Evolutionary conservation across 2,329 filamentous ascomycete species (phyloP).

Genomic region (Paecilomyces sp.): DNA sequence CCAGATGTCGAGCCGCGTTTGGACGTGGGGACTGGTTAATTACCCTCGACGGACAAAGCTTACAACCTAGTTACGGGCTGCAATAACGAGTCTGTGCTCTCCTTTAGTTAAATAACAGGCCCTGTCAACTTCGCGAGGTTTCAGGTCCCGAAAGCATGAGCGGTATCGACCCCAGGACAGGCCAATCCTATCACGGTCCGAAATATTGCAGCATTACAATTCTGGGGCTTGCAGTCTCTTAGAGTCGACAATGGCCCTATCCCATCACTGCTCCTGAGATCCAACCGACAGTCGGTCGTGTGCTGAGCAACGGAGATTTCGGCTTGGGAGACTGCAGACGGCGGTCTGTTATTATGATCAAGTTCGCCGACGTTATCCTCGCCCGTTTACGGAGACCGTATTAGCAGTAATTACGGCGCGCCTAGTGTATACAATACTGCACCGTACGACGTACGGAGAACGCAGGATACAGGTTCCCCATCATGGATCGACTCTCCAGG

Average conservation of each 20-base stretch:
- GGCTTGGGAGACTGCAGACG: background rate
- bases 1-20: background rate
- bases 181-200: background rate
- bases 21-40: background rate
- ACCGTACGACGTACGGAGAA: background rate
- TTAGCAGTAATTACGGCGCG: background rate
- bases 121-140: background rate
- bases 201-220: background rate
- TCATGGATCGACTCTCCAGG: background rate
- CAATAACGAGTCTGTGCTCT: background rate
- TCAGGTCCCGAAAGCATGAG: constrained; percentile 10
- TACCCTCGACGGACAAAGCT: background rate
- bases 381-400: background rate
- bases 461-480: background rate
- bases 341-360: constrained; percentile 1
- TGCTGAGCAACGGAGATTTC: background rate
- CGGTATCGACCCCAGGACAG: constrained; percentile 3
- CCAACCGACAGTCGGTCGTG: background rate
- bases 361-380: background rate
- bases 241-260: background rate
- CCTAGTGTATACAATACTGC: background rate
- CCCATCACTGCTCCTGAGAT: background rate
- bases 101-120: background rate
- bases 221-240: background rate
- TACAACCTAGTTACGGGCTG: background rate